Base-by-base conservation (phyloP, 257 asterid species). In the Hygrophila difformis region DNA sequence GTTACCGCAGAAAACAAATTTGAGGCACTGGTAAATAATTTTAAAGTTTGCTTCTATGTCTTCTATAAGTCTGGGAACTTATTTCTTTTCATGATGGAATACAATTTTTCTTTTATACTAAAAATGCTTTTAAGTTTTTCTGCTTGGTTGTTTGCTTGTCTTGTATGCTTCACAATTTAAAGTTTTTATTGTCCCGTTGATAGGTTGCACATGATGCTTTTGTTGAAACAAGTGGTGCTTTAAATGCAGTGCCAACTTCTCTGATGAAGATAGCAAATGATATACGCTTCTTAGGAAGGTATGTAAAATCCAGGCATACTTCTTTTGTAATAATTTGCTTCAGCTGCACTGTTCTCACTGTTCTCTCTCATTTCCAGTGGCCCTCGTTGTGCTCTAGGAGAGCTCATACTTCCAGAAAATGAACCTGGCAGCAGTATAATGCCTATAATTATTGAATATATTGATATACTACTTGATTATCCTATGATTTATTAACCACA, bases 361-460 rank as follows among this genome's bases (percentile, higher is more conserved):
- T n/a, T 38, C n/a, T 39, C 39, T 59, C 49, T 44, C 40, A 5
- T 67, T 51, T 46, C 15, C 87, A 89, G 99, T 70, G 96, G 96
- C 63, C 99, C 99, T 16, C 94, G 99, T 1, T 91, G 96, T 66
- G 99, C 96, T 65, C 81, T 91, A 12, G 99, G 99, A 18, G 96
- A 91, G 66, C 94, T 86, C 67, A 70, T 78, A 54, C 99, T 91
- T 65, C 99, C 99, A 34, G 99, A 91, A 70, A 91, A 91, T 76
- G 99, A 91, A 72, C 96, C 99, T 21, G 96, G 99, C 56, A 91
- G 99, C 91, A 86, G 99, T 62, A 86, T 91, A 62, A 91, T 91
- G 96, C 99, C 99, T 50, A 95, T 91, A 86, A 61, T 39, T 39
- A 14, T 51, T 19, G 51, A 21, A 54, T 49, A 18, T 33, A 51